Conservation (phyloP, 2,329 filamentous ascomycete genomes). For the Colletotrichum noveboracense region DNA sequence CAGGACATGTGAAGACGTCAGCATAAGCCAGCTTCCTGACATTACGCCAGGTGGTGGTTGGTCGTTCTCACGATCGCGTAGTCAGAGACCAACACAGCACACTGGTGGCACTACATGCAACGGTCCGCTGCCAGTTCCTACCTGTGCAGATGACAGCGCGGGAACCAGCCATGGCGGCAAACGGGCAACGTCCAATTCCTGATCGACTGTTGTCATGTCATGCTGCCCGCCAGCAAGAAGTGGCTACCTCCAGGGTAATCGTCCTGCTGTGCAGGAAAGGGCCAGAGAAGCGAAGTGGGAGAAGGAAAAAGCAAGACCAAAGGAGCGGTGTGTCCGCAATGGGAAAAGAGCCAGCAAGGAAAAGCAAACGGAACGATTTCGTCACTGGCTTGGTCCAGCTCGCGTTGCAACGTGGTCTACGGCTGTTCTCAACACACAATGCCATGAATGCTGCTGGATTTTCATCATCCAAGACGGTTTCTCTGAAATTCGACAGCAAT, state of each 20-base stretch:
- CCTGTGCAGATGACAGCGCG: not conserved
- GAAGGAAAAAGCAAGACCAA: not conserved
- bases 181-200: not conserved
- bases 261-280: not conserved
- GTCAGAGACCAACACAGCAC: not conserved
- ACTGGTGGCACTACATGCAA: not conserved
- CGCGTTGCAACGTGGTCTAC: not conserved
- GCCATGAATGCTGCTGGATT: not conserved
- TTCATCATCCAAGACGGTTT: not conserved
- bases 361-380: not conserved
- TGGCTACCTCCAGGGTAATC: not conserved
- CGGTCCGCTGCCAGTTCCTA: not conserved
- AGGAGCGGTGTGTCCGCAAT: not conserved
- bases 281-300: not conserved
- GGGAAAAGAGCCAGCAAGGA: not conserved
- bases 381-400: not conserved
- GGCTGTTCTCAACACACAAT: not conserved
- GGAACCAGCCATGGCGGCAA: not conserved
- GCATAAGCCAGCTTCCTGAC: not conserved
- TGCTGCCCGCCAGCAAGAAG: not conserved
- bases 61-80: not conserved
- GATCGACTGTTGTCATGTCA: not conserved
- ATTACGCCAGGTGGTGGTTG: not conserved
- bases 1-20: conserved; percentile 65
- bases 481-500: not conserved